Conservation (phyloP, 495 filamentous ascomycete species). For the Hypoxylon perforatum region DNA sequence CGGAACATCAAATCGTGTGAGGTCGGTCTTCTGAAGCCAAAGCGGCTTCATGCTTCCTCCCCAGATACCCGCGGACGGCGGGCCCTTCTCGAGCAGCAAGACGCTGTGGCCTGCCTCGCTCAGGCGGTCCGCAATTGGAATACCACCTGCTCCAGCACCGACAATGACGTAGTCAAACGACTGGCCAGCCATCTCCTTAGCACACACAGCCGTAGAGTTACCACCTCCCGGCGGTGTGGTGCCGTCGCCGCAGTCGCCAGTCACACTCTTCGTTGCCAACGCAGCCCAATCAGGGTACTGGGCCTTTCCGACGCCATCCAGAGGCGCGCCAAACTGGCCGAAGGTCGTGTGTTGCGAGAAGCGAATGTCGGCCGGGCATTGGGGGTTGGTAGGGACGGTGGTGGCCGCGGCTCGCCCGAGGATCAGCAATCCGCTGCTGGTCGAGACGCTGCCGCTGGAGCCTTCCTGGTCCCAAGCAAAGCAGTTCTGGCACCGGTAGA, state of each 20-base stretch:
- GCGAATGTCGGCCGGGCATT: constrained; percentile 48
- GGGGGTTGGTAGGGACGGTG: constrained; percentile 44
- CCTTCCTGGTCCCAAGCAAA: constrained; percentile 68
- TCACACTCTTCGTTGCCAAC: constrained; percentile 49
- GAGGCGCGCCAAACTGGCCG: constrained; percentile 55
- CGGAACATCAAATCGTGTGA: constrained; percentile 83
- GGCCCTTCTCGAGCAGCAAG: constrained; percentile 79
- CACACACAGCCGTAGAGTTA: constrained; percentile 46
- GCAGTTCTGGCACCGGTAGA: constrained; percentile 74
- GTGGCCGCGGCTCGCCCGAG: constrained; percentile 58
- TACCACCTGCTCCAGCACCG: constrained; percentile 73
- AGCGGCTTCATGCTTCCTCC: constrained; percentile 69
- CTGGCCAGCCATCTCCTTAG: constrained; percentile 51
- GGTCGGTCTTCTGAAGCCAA: constrained; percentile 73
- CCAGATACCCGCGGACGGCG: constrained; percentile 68
- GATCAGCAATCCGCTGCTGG: constrained; percentile 50
- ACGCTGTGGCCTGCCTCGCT: constrained; percentile 85
- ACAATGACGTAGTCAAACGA: constrained; percentile 77
- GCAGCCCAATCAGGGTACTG: constrained; percentile 63
- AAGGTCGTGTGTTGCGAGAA: constrained; percentile 57
- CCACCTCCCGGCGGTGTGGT: constrained; percentile 32
- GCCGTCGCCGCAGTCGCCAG: constrained; percentile 50
- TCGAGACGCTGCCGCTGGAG: constrained; percentile 52
- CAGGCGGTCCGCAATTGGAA: constrained; percentile 72
- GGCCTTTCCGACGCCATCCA: constrained; percentile 55